Evolutionary conservation across 441 rosid species (phyloP).

Genomic region (Pelargonium australe): DNA sequence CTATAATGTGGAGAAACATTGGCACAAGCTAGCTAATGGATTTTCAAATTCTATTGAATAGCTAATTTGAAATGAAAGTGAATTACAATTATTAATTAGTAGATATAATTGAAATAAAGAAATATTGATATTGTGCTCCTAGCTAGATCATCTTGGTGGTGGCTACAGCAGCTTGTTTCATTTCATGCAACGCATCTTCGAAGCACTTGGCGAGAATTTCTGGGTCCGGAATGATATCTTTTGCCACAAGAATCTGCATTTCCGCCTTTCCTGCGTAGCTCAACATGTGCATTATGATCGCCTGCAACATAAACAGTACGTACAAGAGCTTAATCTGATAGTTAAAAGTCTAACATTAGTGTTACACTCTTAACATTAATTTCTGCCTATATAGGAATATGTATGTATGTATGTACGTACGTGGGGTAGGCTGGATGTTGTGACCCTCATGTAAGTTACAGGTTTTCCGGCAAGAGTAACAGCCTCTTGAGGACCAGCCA

Average conservation of each 20-base stretch:
- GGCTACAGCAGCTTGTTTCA: conserved; percentile 41
- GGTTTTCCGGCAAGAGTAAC: conserved; percentile 37
- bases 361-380: no score
- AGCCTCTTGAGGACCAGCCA: conserved; percentile 45
- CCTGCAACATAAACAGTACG: conserved; percentile 25
- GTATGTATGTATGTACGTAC: conserved; percentile 17
- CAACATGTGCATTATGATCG: conserved; percentile 57
- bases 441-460: conserved; percentile 32
- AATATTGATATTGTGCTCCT: no score
- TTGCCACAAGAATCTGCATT: conserved; percentile 52
- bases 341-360: no score
- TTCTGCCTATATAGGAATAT: no score
- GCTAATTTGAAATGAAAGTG: no score
- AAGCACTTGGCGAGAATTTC: conserved; percentile 55
- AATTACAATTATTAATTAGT: no score
- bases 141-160: conserved; percentile 7
- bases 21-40: no score
- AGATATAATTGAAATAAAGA: not conserved
- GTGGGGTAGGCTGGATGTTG: conserved; percentile 37
- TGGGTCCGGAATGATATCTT: conserved; percentile 57
- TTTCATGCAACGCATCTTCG: conserved; percentile 44
- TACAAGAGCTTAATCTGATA: no score
- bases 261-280: conserved; percentile 59
- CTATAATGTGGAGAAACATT: no score
- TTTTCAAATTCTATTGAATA: no score